Evolutionary conservation across 805 yeast genomes (phyloP), one percentile per base, ranked within the genome.

Genomic region (Lachancea fermentati): DNA sequence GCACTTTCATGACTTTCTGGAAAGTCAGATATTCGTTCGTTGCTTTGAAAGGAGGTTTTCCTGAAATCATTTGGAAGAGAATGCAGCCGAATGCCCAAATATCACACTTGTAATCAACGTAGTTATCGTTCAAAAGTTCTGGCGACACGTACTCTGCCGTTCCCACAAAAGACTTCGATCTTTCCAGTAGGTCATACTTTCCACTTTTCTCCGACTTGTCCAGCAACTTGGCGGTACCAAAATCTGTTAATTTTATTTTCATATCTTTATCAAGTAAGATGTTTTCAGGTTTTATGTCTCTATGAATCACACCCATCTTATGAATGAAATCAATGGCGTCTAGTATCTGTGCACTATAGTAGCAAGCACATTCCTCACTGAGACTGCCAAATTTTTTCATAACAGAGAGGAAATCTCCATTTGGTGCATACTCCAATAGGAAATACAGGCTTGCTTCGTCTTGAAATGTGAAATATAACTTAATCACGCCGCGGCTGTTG

Each of bases 11-110:
- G 43, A 85, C 82, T 55, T 85, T 85, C 56, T 85, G 94, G 57
- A 85, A 85, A 0, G 91, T 85, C 42, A 81, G 63, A 53, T 84
- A 85, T 55, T 85, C 95, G 55, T 84, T 85, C 0, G 87, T 72
- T 2, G 89, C 94, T 55, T 83, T 84, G 60, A 85, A 85, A 4
- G 95, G 94, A 1, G 97, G 93, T 47, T 73, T 76, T 0, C 97
- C 96, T 45, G 95, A 95, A 17, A 89, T 78, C 95, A 93, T 86
- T 59, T 93, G 97, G 61, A 85, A 93, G 0, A 93, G 62, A 5
- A 93, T 91, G 59, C 97, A 88, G 1, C 98, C 99, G 62, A 95
- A 85, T 8, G 97, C 91, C 99, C 99, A 93, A n/a, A 93, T 81
- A 63, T 93, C 99, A 37, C 96, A 85, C 1, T 97, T 88, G 51